Evolutionary conservation across 768 basidiomycete species (phyloP).

Genomic region (Tephrocybe sp.): DNA sequence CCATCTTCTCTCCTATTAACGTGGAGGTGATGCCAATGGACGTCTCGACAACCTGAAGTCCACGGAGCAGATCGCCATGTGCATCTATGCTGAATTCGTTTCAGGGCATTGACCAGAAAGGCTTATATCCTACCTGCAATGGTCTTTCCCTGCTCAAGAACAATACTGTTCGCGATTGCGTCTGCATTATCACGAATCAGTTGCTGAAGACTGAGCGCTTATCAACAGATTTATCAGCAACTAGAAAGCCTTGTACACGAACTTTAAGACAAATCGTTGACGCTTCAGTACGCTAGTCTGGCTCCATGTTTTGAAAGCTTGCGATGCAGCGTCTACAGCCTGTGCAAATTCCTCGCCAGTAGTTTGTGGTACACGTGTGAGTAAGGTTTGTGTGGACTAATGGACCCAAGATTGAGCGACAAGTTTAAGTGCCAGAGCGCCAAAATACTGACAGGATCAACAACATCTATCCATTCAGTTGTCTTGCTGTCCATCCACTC

Average conservation of each 20-base stretch:
- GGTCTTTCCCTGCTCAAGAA: constrained; percentile 96
- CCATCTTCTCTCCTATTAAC: constrained; percentile 88
- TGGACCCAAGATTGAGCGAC: constrained; percentile 4
- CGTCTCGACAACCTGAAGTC: constrained; percentile 85
- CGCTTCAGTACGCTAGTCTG: constrained; percentile 80
- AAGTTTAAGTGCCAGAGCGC: neutral
- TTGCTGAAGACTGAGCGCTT: constrained; percentile 70
- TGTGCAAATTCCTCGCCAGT: constrained; percentile 77
- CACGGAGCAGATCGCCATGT: constrained; percentile 91
- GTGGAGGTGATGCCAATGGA: constrained; percentile 81
- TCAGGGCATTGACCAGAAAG: neutral
- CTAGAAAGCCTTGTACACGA: constrained; percentile 21
- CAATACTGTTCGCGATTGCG: constrained; percentile 85
- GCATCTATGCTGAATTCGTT: constrained; percentile 58
- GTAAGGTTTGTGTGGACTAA: constrained; percentile 87
- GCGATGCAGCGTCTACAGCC: constrained; percentile 80
- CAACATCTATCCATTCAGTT: constrained; percentile 79
- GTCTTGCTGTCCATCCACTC: constrained; percentile 84
- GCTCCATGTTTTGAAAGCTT: constrained; percentile 90
- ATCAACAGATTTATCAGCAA: neutral
- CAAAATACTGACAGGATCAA: constrained; percentile 75
- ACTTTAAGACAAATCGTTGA: constrained; percentile 91
- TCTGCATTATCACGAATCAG: constrained; percentile 85
- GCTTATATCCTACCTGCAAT: constrained; percentile 56
- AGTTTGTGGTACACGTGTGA: constrained; percentile 90